These are phyloP conservation scores for Posidonia oceanica DNA, from an alignment of 116 monocot species.

Conservation along the genomic window DNA sequence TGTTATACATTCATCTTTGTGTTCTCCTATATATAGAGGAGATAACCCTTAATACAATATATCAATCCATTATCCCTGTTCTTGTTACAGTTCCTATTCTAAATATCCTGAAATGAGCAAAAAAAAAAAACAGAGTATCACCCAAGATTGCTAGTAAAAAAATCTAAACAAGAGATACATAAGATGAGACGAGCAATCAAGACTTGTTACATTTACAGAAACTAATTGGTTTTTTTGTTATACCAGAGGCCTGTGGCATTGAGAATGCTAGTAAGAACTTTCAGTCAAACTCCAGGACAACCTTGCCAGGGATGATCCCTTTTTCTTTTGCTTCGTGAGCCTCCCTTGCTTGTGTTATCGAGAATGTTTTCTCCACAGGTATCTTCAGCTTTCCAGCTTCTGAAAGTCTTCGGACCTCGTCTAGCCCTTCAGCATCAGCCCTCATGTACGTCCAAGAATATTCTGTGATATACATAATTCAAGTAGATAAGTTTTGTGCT, in stretches of 20 bases:
- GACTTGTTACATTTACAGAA: no score
- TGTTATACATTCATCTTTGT: no score
- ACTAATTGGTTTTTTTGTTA: no score
- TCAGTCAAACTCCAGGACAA: conserved; percentile 83
- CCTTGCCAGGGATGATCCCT: conserved; percentile 69
- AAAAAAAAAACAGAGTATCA: no score
- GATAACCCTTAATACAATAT: no score
- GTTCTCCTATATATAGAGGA: no score
- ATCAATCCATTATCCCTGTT: no score
- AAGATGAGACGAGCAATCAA: no score
- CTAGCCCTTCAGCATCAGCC: conserved; percentile 79
- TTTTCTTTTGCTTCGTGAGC: conserved; percentile 94
- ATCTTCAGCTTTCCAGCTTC: conserved; percentile 82
- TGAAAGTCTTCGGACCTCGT: conserved; percentile 68
- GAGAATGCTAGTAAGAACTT: background rate
- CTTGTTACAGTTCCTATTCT: no score
- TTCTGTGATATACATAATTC: conserved; percentile 29
- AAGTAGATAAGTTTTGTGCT: background rate
- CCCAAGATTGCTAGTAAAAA: no score
- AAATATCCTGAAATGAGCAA: no score
- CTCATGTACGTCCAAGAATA: conserved; percentile 97
- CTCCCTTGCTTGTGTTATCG: conserved; percentile 58
- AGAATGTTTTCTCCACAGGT: conserved; percentile 84
- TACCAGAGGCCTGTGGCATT: background rate
- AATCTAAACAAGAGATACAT: no score